A percentile compares a stretch with the other conserved stretches of the same genome.
Conservation (phyloP, 1,139 yeast species). For the Suhomyces guaymorum region DNA sequence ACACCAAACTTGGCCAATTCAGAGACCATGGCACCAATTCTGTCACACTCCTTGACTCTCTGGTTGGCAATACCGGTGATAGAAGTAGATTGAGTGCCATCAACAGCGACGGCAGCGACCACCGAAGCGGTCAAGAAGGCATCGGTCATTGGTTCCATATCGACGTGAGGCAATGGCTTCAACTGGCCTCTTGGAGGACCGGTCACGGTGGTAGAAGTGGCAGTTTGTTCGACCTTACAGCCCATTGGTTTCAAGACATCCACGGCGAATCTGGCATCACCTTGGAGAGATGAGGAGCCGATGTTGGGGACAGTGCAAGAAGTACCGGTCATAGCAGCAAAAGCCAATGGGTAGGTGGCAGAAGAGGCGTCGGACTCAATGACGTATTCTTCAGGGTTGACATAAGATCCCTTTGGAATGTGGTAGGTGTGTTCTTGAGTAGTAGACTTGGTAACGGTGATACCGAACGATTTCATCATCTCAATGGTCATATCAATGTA, state of each 20-base stretch:
- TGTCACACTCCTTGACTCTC: slow-evolving; percentile 94
- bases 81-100: slow-evolving; percentile 57
- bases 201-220: slow-evolving; percentile 82
- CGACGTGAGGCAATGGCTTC: slow-evolving; percentile 71
- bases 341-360: slow-evolving; percentile 96
- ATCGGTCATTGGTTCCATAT: slow-evolving; percentile 99
- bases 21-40: slow-evolving; percentile 91
- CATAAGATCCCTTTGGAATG: slow-evolving; percentile 81
- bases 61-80: slow-evolving; percentile 97
- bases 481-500: slow-evolving; percentile 96
- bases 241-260: slow-evolving; percentile 97
- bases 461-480: slow-evolving; percentile 91
- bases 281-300: slow-evolving; percentile 90
- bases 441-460: slow-evolving; percentile 68
- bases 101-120: slow-evolving; percentile 84
- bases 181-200: slow-evolving; percentile 78
- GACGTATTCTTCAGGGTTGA: slow-evolving; percentile 79
- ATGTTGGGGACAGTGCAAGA: slow-evolving; percentile 92
- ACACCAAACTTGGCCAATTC: slow-evolving; percentile 93
- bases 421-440: slow-evolving; percentile 82
- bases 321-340: slow-evolving; percentile 96
- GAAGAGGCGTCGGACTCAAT: slow-evolving; percentile 98
- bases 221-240: slow-evolving; percentile 80
- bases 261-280: slow-evolving; percentile 95
- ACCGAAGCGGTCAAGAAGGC: slow-evolving; percentile 97